A percentile compares a stretch with the other conserved stretches of the same genome.
Evolutionary conservation across 768 basidiomycete genomes (phyloP).

Genomic region (Kwoniella mangroviensis): DNA sequence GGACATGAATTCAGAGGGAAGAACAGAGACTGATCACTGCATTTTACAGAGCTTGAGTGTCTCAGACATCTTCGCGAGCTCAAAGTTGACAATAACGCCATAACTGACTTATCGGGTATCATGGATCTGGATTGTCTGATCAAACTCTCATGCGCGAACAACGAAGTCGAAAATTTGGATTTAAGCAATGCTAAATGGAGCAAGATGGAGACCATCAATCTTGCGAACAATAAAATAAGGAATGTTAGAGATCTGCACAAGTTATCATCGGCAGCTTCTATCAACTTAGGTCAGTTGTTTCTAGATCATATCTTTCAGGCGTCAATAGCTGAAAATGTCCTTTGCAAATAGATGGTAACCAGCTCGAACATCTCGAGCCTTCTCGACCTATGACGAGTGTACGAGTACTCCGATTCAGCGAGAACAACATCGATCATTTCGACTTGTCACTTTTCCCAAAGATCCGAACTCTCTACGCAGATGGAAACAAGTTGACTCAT

Average conservation of each 20-base stretch:
- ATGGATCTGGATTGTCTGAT: slow-evolving; percentile 77
- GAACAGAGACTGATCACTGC: slow-evolving; percentile 2
- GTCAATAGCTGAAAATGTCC: slow-evolving; percentile 2
- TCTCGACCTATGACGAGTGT: slow-evolving; percentile 66
- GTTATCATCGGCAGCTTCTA: slow-evolving; percentile 63
- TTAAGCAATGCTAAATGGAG: slow-evolving; percentile 49
- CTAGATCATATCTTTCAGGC: background rate
- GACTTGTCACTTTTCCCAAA: slow-evolving; percentile 68
- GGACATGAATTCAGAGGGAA: background rate
- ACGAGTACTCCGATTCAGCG: slow-evolving; percentile 81
- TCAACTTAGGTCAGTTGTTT: slow-evolving; percentile 79
- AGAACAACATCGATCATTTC: slow-evolving; percentile 74
- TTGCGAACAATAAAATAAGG: slow-evolving; percentile 74
- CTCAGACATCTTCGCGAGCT: slow-evolving; percentile 85
- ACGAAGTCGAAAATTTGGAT: slow-evolving; percentile 70
- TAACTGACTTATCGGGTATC: slow-evolving; percentile 74
- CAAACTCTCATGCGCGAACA: slow-evolving; percentile 80
- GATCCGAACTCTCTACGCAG: slow-evolving; percentile 88
- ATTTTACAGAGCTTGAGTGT: slow-evolving; percentile 75
- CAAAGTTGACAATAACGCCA: slow-evolving; percentile 83
- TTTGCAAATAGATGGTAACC: slow-evolving; percentile 69
- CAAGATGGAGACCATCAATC: slow-evolving; percentile 76
- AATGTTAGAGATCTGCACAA: slow-evolving; percentile 66
- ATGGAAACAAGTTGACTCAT: slow-evolving; percentile 68
- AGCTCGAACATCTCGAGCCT: slow-evolving; percentile 63